Evolutionary conservation across 2,329 filamentous ascomycete species (phyloP).

Genomic region (Ustulina deusta): DNA sequence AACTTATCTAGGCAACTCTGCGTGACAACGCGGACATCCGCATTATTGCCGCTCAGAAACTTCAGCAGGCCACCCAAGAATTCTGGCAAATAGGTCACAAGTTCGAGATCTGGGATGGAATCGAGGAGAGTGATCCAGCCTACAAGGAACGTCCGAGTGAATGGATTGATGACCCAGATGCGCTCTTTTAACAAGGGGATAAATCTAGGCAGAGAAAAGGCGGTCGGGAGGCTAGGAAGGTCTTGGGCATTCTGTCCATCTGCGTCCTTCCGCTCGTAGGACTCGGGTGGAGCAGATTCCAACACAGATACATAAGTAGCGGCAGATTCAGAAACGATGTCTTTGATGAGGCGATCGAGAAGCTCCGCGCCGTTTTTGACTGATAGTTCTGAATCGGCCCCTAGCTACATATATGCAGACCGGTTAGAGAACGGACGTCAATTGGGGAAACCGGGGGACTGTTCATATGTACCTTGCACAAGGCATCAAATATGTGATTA

Average conservation of each 20-base stretch:
- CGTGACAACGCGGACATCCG: conserved; percentile 94
- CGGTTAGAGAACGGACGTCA: conserved; percentile 11
- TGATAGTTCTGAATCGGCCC: conserved; percentile 93
- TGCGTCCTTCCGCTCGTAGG: conserved; percentile 60
- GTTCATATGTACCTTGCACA: conserved; percentile 80
- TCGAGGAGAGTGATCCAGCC: conserved; percentile 96
- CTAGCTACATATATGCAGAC: conserved; percentile 69
- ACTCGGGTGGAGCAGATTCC: conserved; percentile 63
- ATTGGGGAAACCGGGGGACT: neutral
- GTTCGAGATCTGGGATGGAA: conserved; percentile 94
- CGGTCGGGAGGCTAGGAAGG: conserved; percentile 73
- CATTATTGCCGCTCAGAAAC: conserved; percentile 90
- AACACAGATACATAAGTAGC: conserved; percentile 94
- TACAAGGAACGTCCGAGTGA: conserved; percentile 93
- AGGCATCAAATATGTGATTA: conserved; percentile 96
- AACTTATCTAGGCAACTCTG: conserved; percentile 91
- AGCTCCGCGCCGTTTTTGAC: conserved; percentile 98
- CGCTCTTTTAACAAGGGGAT: conserved; percentile 94
- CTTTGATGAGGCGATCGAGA: conserved; percentile 92
- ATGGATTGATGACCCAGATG: conserved; percentile 94
- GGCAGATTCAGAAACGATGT: conserved; percentile 94
- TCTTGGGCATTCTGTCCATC: conserved; percentile 52
- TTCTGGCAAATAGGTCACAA: conserved; percentile 91
- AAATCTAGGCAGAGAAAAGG: conserved; percentile 91
- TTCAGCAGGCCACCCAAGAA: conserved; percentile 91